Percentiles rank a stretch among this genome's conserved stretches.
Evolutionary conservation across 176 grass and related monocot genomes (phyloP).

Genomic region (Carex scoparia): DNA sequence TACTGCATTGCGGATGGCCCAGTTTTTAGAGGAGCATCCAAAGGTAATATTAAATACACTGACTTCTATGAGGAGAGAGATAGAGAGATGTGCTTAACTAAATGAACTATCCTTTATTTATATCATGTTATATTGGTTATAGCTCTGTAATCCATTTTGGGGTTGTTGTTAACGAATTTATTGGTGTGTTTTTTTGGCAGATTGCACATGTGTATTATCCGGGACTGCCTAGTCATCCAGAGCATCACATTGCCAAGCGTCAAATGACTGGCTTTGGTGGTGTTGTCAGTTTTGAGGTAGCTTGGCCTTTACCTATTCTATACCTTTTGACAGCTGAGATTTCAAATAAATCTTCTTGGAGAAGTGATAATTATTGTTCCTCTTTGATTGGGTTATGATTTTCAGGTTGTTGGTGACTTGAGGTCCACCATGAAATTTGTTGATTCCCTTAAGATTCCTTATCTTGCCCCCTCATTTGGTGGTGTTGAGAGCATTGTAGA

Average conservation of each 20-base stretch:
- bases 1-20: conserved; percentile 92
- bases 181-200: conserved; percentile 27
- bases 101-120: neutral
- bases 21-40: conserved; percentile 99
- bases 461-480: conserved; percentile 90
- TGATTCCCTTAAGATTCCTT: conserved; percentile 95
- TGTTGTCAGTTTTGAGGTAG: conserved; percentile 99
- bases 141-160: no score
- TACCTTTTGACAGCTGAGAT: neutral
- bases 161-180: neutral
- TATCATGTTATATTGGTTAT: neutral
- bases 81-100: neutral
- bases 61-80: neutral
- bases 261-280: conserved; percentile 99
- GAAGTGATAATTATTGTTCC: neutral
- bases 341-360: neutral
- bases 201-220: conserved; percentile 86
- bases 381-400: neutral
- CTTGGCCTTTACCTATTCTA: neutral
- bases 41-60: conserved; percentile 46
- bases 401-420: conserved; percentile 70
- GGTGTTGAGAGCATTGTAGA: conserved; percentile 95
- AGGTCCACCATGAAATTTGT: conserved; percentile 69
- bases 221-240: conserved; percentile 90
- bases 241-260: conserved; percentile 93